phyloP scores from a whole-genome alignment of 2,329 filamentous ascomycete genomes.

The Aspergillus cejpii region DNA sequence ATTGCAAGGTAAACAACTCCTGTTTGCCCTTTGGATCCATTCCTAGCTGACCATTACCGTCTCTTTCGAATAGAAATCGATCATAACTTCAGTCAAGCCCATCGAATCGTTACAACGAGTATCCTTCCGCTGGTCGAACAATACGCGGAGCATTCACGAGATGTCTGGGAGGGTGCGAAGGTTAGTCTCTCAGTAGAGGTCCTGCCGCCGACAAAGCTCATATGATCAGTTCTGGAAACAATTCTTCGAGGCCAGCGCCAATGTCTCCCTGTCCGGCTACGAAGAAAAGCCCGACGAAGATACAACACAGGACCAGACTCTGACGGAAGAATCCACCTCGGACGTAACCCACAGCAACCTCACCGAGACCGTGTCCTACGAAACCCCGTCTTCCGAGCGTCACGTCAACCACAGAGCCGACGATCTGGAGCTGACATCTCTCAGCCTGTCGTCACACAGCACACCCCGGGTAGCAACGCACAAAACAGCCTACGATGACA shows the following conservation, averaged over 20 bases:
- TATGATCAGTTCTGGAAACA: slow-evolving; percentile 90
- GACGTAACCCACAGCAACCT: slow-evolving; percentile 41
- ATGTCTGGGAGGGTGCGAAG: slow-evolving; percentile 96
- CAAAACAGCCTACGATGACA: slow-evolving; percentile 30
- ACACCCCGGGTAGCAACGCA: slow-evolving; percentile 39
- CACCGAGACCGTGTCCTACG: slow-evolving; percentile 38
- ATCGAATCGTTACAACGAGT: slow-evolving; percentile 88
- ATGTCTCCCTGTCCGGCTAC: slow-evolving; percentile 91
- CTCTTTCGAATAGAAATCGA: slow-evolving; percentile 70
- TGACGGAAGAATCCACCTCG: slow-evolving; percentile 51
- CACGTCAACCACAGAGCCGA: slow-evolving; percentile 31
- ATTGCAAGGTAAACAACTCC: slow-evolving; percentile 62
- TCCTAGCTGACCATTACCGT: slow-evolving; percentile 11
- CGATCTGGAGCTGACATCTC: slow-evolving; percentile 42
- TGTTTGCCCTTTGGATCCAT: slow-evolving; percentile 9
- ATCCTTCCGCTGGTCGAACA: slow-evolving; percentile 91
- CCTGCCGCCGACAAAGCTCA: neutral
- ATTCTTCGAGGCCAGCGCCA: slow-evolving; percentile 97
- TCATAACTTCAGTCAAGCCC: slow-evolving; percentile 93
- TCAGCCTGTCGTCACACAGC: slow-evolving; percentile 43
- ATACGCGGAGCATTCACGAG: slow-evolving; percentile 86
- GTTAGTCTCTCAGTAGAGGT: slow-evolving; percentile 40
- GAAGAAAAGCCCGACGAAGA: slow-evolving; percentile 65
- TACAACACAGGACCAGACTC: slow-evolving; percentile 48
- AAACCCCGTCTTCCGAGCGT: slow-evolving; percentile 36